A percentile compares a stretch with the other conserved stretches of the same genome.
phyloP scores from a whole-genome alignment of 2,329 filamentous ascomycete genomes.

The Xylariales sp. region DNA sequence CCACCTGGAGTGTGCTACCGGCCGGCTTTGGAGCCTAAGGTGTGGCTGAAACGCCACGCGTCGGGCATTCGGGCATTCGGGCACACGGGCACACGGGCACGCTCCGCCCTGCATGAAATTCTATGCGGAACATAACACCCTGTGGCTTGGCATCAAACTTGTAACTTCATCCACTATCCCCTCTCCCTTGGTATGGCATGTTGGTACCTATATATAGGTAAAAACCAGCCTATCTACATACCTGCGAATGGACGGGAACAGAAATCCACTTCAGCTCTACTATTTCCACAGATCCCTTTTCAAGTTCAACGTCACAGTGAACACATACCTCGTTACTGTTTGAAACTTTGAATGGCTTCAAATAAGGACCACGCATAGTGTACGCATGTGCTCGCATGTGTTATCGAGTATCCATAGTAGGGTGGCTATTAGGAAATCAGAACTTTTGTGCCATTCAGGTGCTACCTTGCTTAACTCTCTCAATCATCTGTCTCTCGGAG shows the following conservation, averaged over 20 bases:
- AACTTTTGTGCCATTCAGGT: constrained; percentile 24
- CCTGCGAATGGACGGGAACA: too few species aligned
- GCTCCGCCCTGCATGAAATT: too few species aligned
- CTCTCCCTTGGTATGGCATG: too few species aligned
- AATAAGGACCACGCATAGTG: background rate
- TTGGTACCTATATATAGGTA: too few species aligned
- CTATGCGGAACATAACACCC: too few species aligned
- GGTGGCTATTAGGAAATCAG: constrained; percentile 2
- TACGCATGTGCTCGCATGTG: background rate
- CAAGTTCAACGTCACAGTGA: background rate
- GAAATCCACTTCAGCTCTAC: too few species aligned
- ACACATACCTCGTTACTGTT: background rate
- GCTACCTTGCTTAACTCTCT: constrained; percentile 31
- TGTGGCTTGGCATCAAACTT: too few species aligned
- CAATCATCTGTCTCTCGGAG: constrained; percentile 13
- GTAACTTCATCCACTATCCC: background rate
- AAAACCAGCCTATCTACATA: too few species aligned
- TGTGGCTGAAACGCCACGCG: constrained; percentile 45
- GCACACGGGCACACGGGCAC: too few species aligned
- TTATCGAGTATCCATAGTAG: background rate
- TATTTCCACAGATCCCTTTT: too few species aligned
- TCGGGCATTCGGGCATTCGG: constrained; percentile 4
- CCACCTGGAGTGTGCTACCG: too few species aligned
- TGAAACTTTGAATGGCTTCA: background rate
- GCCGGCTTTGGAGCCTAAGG: constrained; percentile 19